Percentiles rank a stretch among this genome's conserved stretches.
phyloP scores from a whole-genome alignment of 208 protist species.

The Leishmania martiniquensis region DNA sequence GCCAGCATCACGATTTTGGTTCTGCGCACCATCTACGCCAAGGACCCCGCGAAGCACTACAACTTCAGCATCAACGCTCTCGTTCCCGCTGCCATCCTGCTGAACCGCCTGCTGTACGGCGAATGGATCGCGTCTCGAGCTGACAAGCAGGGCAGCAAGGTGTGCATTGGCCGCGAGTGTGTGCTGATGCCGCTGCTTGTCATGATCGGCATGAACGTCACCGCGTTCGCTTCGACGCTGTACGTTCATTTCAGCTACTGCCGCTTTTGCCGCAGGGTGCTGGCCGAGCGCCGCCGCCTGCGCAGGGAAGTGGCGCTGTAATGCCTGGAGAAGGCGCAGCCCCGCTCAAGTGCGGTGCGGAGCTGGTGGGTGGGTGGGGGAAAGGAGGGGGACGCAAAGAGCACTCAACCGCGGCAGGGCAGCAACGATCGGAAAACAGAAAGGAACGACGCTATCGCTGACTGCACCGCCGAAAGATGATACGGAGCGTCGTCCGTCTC shows the following conservation, averaged over 20 bases:
- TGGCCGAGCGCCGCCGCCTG: constrained; percentile 45
- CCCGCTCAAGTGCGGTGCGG: too few relatives aligned
- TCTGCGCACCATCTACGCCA: constrained; percentile 66
- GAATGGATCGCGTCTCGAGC: constrained; percentile 64
- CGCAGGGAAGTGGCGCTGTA: too few relatives aligned
- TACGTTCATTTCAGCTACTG: constrained; percentile 53
- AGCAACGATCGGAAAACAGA: too few relatives aligned
- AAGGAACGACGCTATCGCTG: too few relatives aligned
- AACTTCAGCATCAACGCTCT: constrained; percentile 53
- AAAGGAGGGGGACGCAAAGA: too few relatives aligned
- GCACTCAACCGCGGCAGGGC: too few relatives aligned
- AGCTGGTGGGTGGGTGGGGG: too few relatives aligned
- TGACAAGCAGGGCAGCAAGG: constrained; percentile 35
- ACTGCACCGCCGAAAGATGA: too few relatives aligned
- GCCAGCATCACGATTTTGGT: constrained; percentile 53
- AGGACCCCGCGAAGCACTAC: constrained; percentile 77
- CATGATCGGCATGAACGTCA: constrained; percentile 48
- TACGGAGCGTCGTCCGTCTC: not conserved
- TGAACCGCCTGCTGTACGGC: constrained; percentile 77
- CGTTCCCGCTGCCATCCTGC: constrained; percentile 40
- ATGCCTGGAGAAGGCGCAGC: too few relatives aligned
- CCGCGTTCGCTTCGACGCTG: constrained; percentile 33
- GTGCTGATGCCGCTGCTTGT: constrained; percentile 56
- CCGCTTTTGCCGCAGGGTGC: constrained; percentile 29
- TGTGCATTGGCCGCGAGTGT: constrained; percentile 42